Conservation (phyloP, 2,329 filamentous ascomycete species). For the Nectriaceae sp. region DNA sequence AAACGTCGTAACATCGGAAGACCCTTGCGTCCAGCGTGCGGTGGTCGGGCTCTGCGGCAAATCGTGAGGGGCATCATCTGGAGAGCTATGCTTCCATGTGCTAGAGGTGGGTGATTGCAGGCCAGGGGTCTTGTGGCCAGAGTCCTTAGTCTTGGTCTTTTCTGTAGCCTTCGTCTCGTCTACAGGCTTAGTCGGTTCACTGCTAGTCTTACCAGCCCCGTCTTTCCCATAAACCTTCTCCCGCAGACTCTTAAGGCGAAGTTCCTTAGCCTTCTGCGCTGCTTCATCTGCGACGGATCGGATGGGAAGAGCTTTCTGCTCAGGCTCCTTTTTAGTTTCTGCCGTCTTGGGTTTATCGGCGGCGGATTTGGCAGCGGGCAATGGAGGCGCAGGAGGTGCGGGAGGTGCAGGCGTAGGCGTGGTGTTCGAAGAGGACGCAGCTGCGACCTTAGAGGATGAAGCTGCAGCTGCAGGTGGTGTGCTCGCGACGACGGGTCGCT, state of each 20-base stretch:
- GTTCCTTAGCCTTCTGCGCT: constrained; percentile 63
- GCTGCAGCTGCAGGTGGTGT: constrained; percentile 21
- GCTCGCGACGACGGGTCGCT: constrained; percentile 32
- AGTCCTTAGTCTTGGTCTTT: neutral
- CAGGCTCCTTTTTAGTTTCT: constrained; percentile 22
- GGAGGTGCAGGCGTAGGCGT: constrained; percentile 24
- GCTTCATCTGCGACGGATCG: constrained; percentile 65
- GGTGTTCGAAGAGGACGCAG: constrained; percentile 23
- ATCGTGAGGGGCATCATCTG: constrained; percentile 27
- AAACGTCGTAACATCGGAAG: constrained; percentile 2
- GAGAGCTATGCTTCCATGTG: constrained; percentile 39
- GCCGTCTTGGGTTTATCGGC: constrained; percentile 16
- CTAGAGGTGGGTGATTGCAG: constrained; percentile 46
- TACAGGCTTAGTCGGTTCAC: neutral
- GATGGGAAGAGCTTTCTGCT: constrained; percentile 43
- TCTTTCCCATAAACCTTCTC: constrained; percentile 57
- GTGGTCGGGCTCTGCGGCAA: constrained; percentile 46
- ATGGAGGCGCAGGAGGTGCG: constrained; percentile 23
- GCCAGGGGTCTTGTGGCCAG: neutral
- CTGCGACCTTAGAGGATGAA: constrained; percentile 22
- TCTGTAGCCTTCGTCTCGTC: constrained; percentile 11
- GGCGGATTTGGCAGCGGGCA: constrained; percentile 3
- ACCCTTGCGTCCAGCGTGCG: constrained; percentile 42
- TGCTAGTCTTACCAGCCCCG: constrained; percentile 15
- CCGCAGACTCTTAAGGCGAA: constrained; percentile 53